A percentile compares a stretch with the other conserved stretches of the same genome.
These are phyloP conservation scores for Boletus pseudo-olivaceus DNA, from an alignment of 768 basidiomycete species.

Conservation along the genomic window DNA sequence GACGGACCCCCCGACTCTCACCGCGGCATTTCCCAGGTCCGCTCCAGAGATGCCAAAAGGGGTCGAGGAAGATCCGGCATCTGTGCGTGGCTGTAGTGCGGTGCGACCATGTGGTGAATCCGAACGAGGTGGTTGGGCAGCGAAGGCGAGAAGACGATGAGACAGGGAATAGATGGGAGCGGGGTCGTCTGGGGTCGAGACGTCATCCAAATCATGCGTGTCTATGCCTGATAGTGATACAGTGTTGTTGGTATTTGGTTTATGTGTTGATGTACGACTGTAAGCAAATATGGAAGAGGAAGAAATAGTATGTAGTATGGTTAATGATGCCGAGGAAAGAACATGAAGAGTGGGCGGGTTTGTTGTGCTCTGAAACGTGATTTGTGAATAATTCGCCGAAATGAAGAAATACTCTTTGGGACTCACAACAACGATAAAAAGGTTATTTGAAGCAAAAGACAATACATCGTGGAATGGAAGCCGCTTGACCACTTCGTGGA, in stretches of 20 bases:
- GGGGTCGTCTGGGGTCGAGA: slow-evolving; percentile 22
- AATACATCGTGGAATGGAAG: slow-evolving; percentile 41
- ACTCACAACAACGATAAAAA: slow-evolving; percentile 60
- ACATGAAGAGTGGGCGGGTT: slow-evolving; percentile 53
- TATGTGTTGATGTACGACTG: slow-evolving; percentile 33
- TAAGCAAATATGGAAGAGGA: slow-evolving; percentile 45
- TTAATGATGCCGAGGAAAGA: slow-evolving; percentile 52
- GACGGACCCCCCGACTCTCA: slow-evolving; percentile 58
- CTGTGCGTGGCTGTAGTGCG: slow-evolving; percentile 20
- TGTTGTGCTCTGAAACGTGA: slow-evolving; percentile 48
- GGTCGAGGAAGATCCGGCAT: slow-evolving; percentile 23
- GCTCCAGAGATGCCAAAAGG: slow-evolving; percentile 40
- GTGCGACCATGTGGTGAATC: slow-evolving; percentile 19
- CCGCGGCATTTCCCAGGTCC: slow-evolving; percentile 51
- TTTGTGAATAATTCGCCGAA: neutral
- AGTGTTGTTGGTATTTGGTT: slow-evolving; percentile 35
- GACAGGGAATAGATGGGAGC: slow-evolving; percentile 60
- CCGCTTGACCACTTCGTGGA: slow-evolving; percentile 50
- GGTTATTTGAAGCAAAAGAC: slow-evolving; percentile 42
- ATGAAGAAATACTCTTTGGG: neutral
- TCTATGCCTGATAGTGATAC: slow-evolving; percentile 40
- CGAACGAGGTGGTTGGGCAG: slow-evolving; percentile 34
- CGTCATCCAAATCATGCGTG: slow-evolving; percentile 15
- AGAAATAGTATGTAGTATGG: slow-evolving; percentile 47
- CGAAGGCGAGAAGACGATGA: slow-evolving; percentile 60